Percentiles rank a stretch among this genome's conserved stretches.
These are phyloP conservation scores for Pyrus hybrid DNA, from an alignment of 331 rosid genomes.

Conservation along the genomic window DNA sequence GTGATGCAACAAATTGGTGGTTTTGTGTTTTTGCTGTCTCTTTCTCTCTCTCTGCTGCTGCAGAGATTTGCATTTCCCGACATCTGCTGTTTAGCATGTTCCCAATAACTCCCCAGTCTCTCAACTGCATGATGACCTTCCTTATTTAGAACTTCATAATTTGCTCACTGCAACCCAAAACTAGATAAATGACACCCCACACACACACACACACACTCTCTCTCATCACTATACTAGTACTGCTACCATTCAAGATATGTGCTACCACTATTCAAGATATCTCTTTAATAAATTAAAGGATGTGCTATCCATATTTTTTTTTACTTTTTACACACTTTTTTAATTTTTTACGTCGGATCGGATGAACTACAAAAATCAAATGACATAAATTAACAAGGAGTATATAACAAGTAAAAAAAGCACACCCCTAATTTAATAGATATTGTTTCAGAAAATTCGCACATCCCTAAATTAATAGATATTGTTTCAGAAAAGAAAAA, in stretches of 20 bases:
- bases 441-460: neutral
- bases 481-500: neutral
- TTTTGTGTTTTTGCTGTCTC: neutral
- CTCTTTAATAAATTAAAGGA: too few relatives aligned
- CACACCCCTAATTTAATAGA: neutral
- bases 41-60: neutral
- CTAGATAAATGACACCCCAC: conserved; percentile 14
- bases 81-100: conserved; percentile 41
- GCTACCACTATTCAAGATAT: neutral
- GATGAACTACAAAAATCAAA: too few relatives aligned
- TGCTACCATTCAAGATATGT: neutral
- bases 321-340: too few relatives aligned
- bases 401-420: too few relatives aligned
- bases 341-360: rapidly evolving
- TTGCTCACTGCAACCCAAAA: conserved; percentile 28
- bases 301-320: too few relatives aligned
- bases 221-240: neutral
- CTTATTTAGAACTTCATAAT: conserved; percentile 25
- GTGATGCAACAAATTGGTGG: neutral
- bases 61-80: conserved; percentile 20
- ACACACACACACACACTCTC: neutral
- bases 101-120: conserved; percentile 32
- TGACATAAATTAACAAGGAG: too few relatives aligned
- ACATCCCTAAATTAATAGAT: too few relatives aligned
- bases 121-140: conserved; percentile 26